Conservation (phyloP, 2,329 filamentous ascomycete species). For the Coniochaeta pulveracea region DNA sequence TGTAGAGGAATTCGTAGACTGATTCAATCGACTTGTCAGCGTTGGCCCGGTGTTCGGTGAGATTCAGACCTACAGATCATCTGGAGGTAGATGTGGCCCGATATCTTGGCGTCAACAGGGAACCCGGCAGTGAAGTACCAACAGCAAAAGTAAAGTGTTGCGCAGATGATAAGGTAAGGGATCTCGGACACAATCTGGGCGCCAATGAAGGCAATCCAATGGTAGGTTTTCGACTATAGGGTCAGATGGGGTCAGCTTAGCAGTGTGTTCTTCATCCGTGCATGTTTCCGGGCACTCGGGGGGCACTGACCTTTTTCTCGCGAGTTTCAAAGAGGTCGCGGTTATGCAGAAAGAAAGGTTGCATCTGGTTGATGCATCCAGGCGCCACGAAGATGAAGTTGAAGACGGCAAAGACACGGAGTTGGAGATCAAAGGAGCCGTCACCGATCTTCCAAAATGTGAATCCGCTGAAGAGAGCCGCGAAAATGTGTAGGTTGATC, state of each 20-base stretch:
- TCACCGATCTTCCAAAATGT: conserved; percentile 55
- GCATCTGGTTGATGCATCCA: conserved; percentile 65
- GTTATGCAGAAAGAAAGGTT: conserved; percentile 58
- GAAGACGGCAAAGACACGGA: conserved; percentile 64
- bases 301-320: conserved; percentile 45
- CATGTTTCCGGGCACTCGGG: too few relatives aligned
- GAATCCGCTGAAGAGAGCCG: conserved; percentile 58
- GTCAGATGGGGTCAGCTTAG: conserved; percentile 23
- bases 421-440: conserved; percentile 52
- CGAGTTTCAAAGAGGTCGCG: conserved; percentile 59
- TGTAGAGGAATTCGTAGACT: conserved; percentile 15
- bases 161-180: conserved; percentile 56
- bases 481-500: conserved; percentile 49
- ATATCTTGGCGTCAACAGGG: conserved; percentile 49
- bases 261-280: neutral
- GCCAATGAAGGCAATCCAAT: conserved; percentile 59
- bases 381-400: conserved; percentile 66
- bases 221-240: conserved; percentile 53
- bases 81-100: conserved; percentile 61
- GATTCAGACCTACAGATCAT: neutral
- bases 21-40: too few relatives aligned
- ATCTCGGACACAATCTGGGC: conserved; percentile 58
- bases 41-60: neutral
- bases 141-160: conserved; percentile 51
- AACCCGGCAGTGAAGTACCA: conserved; percentile 68